Evolutionary conservation across 441 rosid genomes (phyloP).

Genomic region (Croton laevigatus): DNA sequence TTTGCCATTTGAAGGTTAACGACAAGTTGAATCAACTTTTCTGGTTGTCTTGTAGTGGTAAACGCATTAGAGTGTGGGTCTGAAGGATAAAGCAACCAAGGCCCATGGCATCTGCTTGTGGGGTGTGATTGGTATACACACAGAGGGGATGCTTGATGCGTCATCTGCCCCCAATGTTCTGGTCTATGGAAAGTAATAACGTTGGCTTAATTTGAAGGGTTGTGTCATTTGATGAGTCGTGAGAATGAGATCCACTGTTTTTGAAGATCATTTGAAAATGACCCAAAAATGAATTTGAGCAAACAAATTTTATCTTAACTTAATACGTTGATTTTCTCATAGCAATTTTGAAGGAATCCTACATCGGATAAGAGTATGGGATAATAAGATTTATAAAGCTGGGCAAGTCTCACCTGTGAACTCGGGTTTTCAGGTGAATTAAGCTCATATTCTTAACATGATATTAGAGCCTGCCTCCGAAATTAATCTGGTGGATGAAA

Average conservation of each 20-base stretch:
- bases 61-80: neutral
- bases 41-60: conserved; percentile 3
- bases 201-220: neutral
- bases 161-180: too few species aligned
- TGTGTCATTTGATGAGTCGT: neutral
- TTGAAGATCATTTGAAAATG: conserved; percentile 5
- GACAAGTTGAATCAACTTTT: neutral
- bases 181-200: neutral
- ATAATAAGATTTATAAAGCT: too few species aligned
- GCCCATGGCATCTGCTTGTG: conserved; percentile 2
- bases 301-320: neutral
- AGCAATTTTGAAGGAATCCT: too few species aligned
- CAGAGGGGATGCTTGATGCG: neutral
- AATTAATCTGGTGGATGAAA: too few species aligned
- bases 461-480: too few species aligned
- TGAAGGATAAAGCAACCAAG: neutral
- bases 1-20: neutral
- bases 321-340: neutral
- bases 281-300: neutral
- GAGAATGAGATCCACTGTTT: too few species aligned
- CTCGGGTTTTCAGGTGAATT: too few species aligned
- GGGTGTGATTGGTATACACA: neutral
- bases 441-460: too few species aligned
- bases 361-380: too few species aligned
- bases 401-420: too few species aligned